Conservation (phyloP, 176 grass and related monocot species). For the Metroxylon sagu region DNA sequence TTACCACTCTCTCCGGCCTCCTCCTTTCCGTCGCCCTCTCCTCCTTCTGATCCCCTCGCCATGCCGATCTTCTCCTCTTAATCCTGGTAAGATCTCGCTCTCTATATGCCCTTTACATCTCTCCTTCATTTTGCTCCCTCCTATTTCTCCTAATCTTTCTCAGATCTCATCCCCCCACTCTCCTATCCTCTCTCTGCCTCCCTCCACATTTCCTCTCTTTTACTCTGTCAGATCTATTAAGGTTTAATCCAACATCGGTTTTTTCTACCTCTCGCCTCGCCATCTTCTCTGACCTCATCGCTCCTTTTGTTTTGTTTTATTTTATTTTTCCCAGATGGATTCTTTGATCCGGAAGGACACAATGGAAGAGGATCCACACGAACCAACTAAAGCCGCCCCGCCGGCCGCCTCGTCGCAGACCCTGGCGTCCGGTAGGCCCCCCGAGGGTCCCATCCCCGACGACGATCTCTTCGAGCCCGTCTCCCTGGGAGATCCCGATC, state of each 20-base stretch:
- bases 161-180: slow-evolving; percentile 15
- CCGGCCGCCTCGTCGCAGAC: background rate
- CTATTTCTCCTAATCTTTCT: background rate
- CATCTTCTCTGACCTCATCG: slow-evolving; percentile 19
- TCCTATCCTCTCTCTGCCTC: background rate
- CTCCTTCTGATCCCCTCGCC: background rate
- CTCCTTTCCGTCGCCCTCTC: background rate
- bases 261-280: too few species aligned
- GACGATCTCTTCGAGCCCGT: slow-evolving; percentile 40
- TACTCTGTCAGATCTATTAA: slow-evolving; percentile 25
- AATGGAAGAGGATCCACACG: slow-evolving; percentile 64
- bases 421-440: too few species aligned
- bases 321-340: too few species aligned
- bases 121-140: slow-evolving; percentile 8
- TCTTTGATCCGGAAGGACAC: slow-evolving; percentile 3
- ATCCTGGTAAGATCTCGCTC: too few species aligned
- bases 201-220: slow-evolving; percentile 16
- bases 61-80: background rate
- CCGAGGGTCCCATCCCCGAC: slow-evolving; percentile 11
- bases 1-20: background rate
- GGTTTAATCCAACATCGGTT: too few species aligned
- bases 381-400: slow-evolving; percentile 23
- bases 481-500: slow-evolving; percentile 27
- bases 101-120: too few species aligned
- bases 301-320: too few species aligned